These are phyloP conservation scores for Orbilia javanica DNA, from an alignment of 2,329 filamentous ascomycete species.

Conservation along the genomic window DNA sequence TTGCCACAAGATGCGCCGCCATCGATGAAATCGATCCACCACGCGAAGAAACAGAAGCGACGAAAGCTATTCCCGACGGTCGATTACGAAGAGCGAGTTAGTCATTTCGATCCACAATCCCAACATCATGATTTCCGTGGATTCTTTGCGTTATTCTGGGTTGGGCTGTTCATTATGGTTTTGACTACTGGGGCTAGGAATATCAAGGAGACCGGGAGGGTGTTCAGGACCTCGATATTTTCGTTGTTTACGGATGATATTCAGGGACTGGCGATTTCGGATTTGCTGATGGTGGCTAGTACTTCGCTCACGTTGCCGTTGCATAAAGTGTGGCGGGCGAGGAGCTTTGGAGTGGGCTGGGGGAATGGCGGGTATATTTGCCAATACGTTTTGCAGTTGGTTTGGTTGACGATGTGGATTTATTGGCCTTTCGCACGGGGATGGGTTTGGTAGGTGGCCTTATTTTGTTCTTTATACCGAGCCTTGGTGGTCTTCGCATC, in stretches of 20 bases:
- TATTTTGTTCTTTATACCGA: background rate
- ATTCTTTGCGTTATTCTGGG: constrained; percentile 99
- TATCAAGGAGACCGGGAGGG: constrained; percentile 90
- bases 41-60: constrained; percentile 84
- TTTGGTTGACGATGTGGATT: constrained; percentile 87
- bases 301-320: constrained; percentile 80
- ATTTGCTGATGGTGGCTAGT: constrained; percentile 84
- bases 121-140: constrained; percentile 95
- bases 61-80: constrained; percentile 91
- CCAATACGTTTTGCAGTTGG: constrained; percentile 83
- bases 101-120: constrained; percentile 92
- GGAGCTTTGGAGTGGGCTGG: constrained; percentile 77
- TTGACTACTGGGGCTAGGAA: constrained; percentile 94
- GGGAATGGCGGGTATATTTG: constrained; percentile 79
- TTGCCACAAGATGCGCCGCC: constrained; percentile 91
- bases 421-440: constrained; percentile 83
- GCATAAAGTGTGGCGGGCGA: constrained; percentile 72
- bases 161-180: constrained; percentile 95
- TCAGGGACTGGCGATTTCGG: constrained; percentile 85
- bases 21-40: constrained; percentile 86
- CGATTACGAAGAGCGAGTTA: constrained; percentile 89
- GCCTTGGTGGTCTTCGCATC: background rate
- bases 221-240: constrained; percentile 88
- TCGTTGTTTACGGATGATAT: constrained; percentile 87
- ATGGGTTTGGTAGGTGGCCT: constrained; percentile 76